Evolutionary conservation across 768 basidiomycete species (phyloP).

Genomic region (Multifurca ochricompacta): DNA sequence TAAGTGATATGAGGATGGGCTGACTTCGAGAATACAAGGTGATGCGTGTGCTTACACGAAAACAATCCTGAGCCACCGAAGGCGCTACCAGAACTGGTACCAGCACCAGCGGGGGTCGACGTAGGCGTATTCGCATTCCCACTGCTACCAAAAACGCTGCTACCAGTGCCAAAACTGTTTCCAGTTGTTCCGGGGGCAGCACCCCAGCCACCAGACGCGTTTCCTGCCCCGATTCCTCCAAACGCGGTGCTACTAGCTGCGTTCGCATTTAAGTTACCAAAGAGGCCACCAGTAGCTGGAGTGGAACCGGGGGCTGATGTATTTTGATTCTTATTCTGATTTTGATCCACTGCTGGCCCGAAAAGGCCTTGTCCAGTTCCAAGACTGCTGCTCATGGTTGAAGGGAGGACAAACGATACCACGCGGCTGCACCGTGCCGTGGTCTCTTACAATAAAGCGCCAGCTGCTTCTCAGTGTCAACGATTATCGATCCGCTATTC

Average conservation of each 20-base stretch:
- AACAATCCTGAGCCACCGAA: background rate
- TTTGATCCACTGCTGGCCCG: conserved; percentile 10
- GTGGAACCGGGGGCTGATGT: background rate
- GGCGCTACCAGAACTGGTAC: background rate
- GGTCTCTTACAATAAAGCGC: background rate
- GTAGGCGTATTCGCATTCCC: background rate
- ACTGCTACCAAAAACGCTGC: conserved; percentile 6
- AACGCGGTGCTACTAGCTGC: conserved; percentile 13
- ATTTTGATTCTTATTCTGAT: conserved; percentile 17
- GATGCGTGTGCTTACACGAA: background rate
- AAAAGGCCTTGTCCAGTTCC: conserved; percentile 11
- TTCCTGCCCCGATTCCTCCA: background rate
- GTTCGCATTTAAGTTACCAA: conserved; percentile 20
- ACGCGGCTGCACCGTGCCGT: background rate
- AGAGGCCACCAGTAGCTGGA: conserved; percentile 11
- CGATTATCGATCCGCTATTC: background rate
- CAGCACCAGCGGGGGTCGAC: background rate
- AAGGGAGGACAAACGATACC: background rate
- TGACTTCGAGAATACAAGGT: background rate
- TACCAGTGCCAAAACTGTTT: background rate
- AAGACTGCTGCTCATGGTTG: conserved; percentile 18
- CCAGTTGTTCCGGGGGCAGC: background rate
- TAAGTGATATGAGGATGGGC: background rate
- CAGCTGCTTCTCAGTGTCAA: too few relatives aligned
- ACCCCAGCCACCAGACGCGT: background rate